Percentiles rank a stretch among this genome's conserved stretches.
Evolutionary conservation across 2,329 filamentous ascomycete genomes (phyloP).

Genomic region (Dothistroma pini): DNA sequence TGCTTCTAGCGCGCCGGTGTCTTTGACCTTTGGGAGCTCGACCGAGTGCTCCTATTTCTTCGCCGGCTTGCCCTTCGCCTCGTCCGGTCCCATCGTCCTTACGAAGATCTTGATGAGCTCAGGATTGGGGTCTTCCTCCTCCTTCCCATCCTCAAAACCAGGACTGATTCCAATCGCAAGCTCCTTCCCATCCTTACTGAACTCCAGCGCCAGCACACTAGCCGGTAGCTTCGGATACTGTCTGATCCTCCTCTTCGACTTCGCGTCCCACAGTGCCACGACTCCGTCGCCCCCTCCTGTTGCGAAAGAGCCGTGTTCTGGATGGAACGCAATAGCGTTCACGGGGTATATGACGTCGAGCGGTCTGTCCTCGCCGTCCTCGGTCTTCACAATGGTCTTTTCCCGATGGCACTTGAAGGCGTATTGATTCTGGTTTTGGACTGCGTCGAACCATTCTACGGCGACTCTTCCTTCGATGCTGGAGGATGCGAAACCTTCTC

Average conservation of each 20-base stretch:
- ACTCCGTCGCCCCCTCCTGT: conserved; percentile 86
- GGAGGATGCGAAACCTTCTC: conserved; percentile 85
- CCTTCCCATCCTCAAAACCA: conserved; percentile 82
- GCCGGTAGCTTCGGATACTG: conserved; percentile 83
- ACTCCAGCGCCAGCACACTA: conserved; percentile 72
- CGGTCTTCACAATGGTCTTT: conserved; percentile 59
- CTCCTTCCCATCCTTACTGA: conserved; percentile 71
- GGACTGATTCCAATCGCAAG: conserved; percentile 79
- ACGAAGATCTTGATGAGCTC: conserved; percentile 70
- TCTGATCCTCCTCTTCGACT: conserved; percentile 82
- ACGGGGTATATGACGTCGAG: conserved; percentile 87
- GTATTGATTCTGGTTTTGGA: conserved; percentile 90
- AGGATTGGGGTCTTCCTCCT: conserved; percentile 70
- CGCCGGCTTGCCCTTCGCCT: conserved; percentile 62
- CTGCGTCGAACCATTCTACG: conserved; percentile 97
- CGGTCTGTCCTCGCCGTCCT: conserved; percentile 46
- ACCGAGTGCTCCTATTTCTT: conserved; percentile 13
- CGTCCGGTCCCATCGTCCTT: conserved; percentile 77
- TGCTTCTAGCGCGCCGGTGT: too few species aligned
- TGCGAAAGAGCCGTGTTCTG: conserved; percentile 76
- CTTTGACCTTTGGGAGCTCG: not conserved
- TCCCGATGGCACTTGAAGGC: conserved; percentile 98
- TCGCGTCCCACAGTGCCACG: conserved; percentile 89
- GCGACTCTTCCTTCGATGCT: conserved; percentile 94
- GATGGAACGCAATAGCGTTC: conserved; percentile 85